Percentiles rank a stretch among this genome's conserved stretches.
These are phyloP conservation scores for Bonia amplexicaulis DNA, from an alignment of 176 grass and related monocot genomes.

Conservation along the genomic window DNA sequence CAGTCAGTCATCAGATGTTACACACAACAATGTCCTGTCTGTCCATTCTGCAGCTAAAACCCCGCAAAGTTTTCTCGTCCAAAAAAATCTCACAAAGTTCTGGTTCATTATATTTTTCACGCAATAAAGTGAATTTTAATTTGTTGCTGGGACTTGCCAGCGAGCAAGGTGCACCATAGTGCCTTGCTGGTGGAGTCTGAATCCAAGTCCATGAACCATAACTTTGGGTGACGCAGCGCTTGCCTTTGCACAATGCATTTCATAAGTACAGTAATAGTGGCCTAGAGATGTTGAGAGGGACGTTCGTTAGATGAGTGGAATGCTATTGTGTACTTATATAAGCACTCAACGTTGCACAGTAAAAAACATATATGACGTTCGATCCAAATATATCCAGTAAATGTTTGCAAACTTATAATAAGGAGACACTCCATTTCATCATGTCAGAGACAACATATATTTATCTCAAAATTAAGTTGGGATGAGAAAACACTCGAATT, in stretches of 20 bases:
- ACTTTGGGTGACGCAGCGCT: constrained; percentile 28
- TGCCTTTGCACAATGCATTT: constrained; percentile 18
- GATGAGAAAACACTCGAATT: constrained; percentile 18
- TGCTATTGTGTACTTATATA: constrained; percentile 1
- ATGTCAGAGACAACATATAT: not conserved
- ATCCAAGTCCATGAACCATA: constrained; percentile 32
- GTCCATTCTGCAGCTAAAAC: not conserved
- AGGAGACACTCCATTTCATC: not conserved
- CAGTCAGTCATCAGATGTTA: not conserved
- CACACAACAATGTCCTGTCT: not conserved
- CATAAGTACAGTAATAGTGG: not conserved
- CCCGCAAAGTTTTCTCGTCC: no score
- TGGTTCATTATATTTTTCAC: constrained; percentile 17
- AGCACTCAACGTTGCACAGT: not conserved
- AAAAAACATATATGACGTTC: not conserved
- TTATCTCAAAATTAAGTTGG: not conserved
- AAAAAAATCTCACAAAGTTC: constrained; percentile 1
- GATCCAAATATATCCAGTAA: not conserved
- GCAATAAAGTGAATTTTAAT: constrained; percentile 8
- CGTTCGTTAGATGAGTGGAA: not conserved
- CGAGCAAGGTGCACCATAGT: constrained; percentile 11
- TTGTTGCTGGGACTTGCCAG: constrained; percentile 5
- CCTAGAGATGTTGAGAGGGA: constrained; percentile 17
- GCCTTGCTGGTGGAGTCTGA: constrained; percentile 38
- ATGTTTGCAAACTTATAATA: not conserved